phyloP scores from a whole-genome alignment of 176 grass and related monocot species.

The Tillandsia fasciculata region DNA sequence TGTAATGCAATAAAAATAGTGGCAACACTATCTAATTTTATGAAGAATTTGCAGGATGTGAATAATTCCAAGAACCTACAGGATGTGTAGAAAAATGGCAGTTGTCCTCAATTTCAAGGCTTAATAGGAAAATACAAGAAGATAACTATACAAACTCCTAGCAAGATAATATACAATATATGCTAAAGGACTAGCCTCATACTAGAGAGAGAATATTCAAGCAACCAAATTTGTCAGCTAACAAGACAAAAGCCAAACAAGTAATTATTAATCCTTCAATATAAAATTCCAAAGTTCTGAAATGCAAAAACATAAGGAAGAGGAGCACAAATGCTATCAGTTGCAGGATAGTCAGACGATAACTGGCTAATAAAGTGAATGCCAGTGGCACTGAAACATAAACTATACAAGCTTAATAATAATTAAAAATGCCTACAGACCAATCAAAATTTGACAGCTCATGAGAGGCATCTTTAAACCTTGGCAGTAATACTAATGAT shows the following conservation, averaged over 20 bases:
- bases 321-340: not conserved
- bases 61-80: too few species aligned
- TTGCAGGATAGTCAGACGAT: not conserved
- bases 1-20: too few species aligned
- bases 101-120: too few species aligned
- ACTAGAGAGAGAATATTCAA: too few species aligned
- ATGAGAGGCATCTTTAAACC: not conserved
- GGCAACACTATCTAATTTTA: too few species aligned
- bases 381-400: not conserved
- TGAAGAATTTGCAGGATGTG: too few species aligned
- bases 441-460: conserved; percentile 16
- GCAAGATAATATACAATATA: too few species aligned
- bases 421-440: conserved; percentile 10
- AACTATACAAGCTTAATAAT: conserved; percentile 13
- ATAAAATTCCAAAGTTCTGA: not conserved
- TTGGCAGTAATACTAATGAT: not conserved
- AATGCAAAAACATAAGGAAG: not conserved
- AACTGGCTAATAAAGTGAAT: conserved; percentile 5
- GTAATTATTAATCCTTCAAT: not conserved
- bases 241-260: not conserved
- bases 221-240: not conserved
- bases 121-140: too few species aligned
- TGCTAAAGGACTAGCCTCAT: too few species aligned
- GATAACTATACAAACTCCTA: too few species aligned
- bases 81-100: too few species aligned